phyloP scores from a whole-genome alignment of 2,329 filamentous ascomycete species.

The Fusarium sulawesiense region DNA sequence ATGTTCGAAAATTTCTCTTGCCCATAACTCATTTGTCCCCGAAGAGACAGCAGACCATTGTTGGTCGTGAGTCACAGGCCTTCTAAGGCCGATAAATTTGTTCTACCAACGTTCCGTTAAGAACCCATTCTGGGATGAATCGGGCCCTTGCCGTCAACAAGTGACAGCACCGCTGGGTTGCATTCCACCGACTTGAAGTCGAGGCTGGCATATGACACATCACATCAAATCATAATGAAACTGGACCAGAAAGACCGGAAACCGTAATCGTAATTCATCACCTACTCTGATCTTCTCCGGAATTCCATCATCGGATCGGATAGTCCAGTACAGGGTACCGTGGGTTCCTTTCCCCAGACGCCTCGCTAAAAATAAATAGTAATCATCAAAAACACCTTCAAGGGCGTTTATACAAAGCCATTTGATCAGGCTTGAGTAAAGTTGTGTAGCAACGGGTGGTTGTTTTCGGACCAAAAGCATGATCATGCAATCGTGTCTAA shows the following conservation, averaged over 20 bases:
- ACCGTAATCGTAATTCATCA: constrained; percentile 43
- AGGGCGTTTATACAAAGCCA: constrained; percentile 33
- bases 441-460: constrained; percentile 21
- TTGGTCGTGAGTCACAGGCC: constrained; percentile 49
- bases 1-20: constrained; percentile 59
- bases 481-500: constrained; percentile 49
- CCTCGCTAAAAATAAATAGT: constrained; percentile 50
- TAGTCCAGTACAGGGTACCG: constrained; percentile 34
- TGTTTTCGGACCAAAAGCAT: constrained; percentile 15
- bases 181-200: constrained; percentile 10
- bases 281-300: constrained; percentile 41
- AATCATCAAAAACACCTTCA: constrained; percentile 32
- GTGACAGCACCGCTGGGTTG: constrained; percentile 78
- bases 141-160: constrained; percentile 77
- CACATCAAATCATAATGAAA: constrained; percentile 16
- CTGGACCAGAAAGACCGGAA: constrained; percentile 27
- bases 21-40: constrained; percentile 51
- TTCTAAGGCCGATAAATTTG: constrained; percentile 53
- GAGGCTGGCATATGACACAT: constrained; percentile 5
- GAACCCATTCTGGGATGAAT: constrained; percentile 75
- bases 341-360: constrained; percentile 48
- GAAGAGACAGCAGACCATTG: constrained; percentile 43
- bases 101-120: constrained; percentile 89
- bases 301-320: constrained; percentile 24
- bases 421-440: constrained; percentile 5